Evolutionary conservation across 768 basidiomycete species (phyloP).

Genomic region (Pulveroboletus ravenelii): DNA sequence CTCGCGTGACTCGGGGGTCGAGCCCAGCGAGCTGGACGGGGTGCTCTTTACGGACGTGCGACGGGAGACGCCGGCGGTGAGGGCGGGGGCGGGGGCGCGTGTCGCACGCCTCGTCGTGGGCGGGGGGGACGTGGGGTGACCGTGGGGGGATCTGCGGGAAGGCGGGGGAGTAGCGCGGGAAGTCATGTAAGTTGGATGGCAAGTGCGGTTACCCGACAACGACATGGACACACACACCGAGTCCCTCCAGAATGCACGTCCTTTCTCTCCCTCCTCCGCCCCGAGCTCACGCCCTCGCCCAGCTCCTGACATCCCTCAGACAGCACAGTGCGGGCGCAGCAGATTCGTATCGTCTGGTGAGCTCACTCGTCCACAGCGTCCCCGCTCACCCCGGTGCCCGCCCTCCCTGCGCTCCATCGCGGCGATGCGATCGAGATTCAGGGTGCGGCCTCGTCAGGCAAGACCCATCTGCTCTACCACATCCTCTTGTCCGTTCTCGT

Average conservation of each 20-base stretch:
- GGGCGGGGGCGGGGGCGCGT: slow-evolving; percentile 46
- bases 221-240: slow-evolving; percentile 23
- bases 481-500: slow-evolving; percentile 56
- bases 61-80: slow-evolving; percentile 36
- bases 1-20: slow-evolving; percentile 49
- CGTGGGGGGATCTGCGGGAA: slow-evolving; percentile 42
- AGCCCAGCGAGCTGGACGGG: slow-evolving; percentile 33
- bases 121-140: slow-evolving; percentile 38
- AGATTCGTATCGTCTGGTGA: not conserved
- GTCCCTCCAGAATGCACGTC: slow-evolving; percentile 32
- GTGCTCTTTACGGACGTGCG: slow-evolving; percentile 46
- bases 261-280: not conserved
- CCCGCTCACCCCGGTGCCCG: slow-evolving; percentile 14
- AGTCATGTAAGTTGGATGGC: slow-evolving; percentile 32
- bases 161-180: slow-evolving; percentile 43
- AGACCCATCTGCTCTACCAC: slow-evolving; percentile 72
- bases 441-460: slow-evolving; percentile 70
- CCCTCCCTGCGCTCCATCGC: slow-evolving; percentile 32
- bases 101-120: slow-evolving; percentile 49
- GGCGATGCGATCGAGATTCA: slow-evolving; percentile 76
- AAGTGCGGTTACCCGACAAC: not conserved
- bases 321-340: slow-evolving; percentile 31
- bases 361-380: slow-evolving; percentile 33
- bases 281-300: slow-evolving; percentile 7
- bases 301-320: slow-evolving; percentile 44